Evolutionary conservation across 345 rosid genomes (phyloP), one percentile per base, ranked within the genome.

Genomic region (Arabidopsis arenosa): DNA sequence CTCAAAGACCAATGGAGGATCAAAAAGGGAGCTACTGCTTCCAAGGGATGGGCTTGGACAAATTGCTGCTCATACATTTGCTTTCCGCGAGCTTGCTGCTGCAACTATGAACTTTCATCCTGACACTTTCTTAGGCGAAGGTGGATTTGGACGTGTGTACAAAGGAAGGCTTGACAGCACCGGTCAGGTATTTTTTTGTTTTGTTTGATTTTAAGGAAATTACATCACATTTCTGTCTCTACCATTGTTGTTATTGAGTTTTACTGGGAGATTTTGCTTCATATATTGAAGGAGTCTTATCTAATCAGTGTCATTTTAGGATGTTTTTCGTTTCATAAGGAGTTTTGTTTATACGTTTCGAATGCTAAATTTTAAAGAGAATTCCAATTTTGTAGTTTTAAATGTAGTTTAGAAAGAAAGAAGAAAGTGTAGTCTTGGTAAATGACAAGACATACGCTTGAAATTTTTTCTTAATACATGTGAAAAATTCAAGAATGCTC

Each of bases 61-160:
- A 69, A 94, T 94, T 60, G 89, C 98, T 45, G 97, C 99, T 63
- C 99, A 90, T 56, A 95, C 83, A 39, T 95, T 95, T 81, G 81
- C 89, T 62, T 95, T 92, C 73, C 91, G 93, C 5, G 97, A 92
- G 66, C 97, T 95, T 66, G 97, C 91, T 9, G 90, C 87, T 35
- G 99, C 99, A 7, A 92, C 99, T 43, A 86, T 85, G 80, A 89
- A 95, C 87, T 92, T 95, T 76, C 86, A 87, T 79, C 91, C 89
- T 0, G 99, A 95, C 68, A 89, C 87, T 57, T 95, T 92, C 83
- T 57, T 95, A 68, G 99, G 99, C 6, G 99, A 95, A 90, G 99
- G 99, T 47, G 97, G 99, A 37, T 95, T 95, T 23, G 99, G 99
- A 8, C 96, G 86, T 59, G 99, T 95, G 21, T 90, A 95, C 83